phyloP scores from a whole-genome alignment of 2,329 filamentous ascomycete genomes.

The Epichloe gansuensis region DNA sequence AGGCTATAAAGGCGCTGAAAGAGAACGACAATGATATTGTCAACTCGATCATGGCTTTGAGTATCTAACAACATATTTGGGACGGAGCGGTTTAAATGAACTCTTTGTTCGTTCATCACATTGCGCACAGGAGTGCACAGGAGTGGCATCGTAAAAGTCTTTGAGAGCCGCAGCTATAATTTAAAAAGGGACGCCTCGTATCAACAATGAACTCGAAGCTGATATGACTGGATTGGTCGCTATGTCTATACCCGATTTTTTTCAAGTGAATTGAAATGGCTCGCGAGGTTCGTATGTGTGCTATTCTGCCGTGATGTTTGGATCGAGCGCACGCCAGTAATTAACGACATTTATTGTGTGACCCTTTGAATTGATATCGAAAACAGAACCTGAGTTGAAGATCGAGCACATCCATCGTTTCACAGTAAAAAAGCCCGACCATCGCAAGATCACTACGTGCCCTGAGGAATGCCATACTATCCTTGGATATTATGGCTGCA shows the following conservation, averaged over 20 bases:
- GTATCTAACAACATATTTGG: conserved; percentile 44
- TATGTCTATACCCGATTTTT: not conserved
- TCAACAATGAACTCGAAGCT: not conserved
- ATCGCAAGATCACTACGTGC: not conserved
- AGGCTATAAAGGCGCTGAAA: conserved; percentile 96
- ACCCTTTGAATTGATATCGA: not conserved
- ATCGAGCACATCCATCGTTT: not conserved
- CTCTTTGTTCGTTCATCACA: conserved; percentile 8
- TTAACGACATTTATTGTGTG: not conserved
- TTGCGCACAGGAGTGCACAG: conserved; percentile 14
- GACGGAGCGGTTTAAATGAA: conserved; percentile 3
- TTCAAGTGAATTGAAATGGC: not conserved
- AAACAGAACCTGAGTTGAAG: not conserved
- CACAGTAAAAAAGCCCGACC: not conserved
- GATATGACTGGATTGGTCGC: not conserved
- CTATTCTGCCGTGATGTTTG: not conserved
- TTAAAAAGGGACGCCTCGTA: not conserved
- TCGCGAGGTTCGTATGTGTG: not conserved
- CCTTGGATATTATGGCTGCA: not conserved
- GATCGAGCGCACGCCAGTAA: not conserved
- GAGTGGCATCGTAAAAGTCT: conserved; percentile 19
- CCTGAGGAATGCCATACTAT: not conserved
- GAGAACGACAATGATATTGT: conserved; percentile 99
- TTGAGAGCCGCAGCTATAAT: conserved; percentile 7
- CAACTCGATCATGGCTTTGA: conserved; percentile 99